Conservation (phyloP, 257 asterid species). For the Primulina eburnea region DNA sequence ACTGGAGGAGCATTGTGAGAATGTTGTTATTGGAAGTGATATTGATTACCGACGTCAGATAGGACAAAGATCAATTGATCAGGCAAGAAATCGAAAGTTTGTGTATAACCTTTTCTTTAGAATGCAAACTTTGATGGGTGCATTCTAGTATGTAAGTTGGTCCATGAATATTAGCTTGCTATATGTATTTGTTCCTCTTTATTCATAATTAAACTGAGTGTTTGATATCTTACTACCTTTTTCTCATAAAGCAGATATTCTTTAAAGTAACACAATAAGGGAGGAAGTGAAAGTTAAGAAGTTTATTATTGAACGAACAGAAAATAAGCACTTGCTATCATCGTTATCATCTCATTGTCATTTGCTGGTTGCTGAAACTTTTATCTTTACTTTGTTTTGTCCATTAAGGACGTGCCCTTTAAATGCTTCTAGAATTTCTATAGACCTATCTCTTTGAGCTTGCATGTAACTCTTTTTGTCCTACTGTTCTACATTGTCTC, state of each 20-base stretch:
- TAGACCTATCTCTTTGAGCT: neutral
- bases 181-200: neutral
- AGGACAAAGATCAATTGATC: conserved; percentile 64
- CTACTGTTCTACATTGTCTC: neutral
- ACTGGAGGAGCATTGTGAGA: conserved; percentile 73
- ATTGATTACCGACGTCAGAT: conserved; percentile 86
- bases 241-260: neutral
- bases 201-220: neutral
- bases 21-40: conserved; percentile 79
- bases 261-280: conserved; percentile 4
- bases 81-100: conserved; percentile 48
- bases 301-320: conserved; percentile 2
- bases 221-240: neutral
- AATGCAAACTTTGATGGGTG: conserved; percentile 8
- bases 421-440: conserved; percentile 8
- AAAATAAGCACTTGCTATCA: neutral
- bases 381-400: neutral
- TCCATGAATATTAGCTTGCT: neutral
- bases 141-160: conserved; percentile 10
- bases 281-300: neutral
- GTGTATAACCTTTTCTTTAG: conserved; percentile 10
- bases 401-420: neutral
- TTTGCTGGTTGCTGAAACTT: neutral
- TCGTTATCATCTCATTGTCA: neutral
- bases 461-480: neutral